Evolutionary conservation across 345 rosid genomes (phyloP), one percentile per base, ranked within the genome.

Genomic region (Pugionium dolabratum): DNA sequence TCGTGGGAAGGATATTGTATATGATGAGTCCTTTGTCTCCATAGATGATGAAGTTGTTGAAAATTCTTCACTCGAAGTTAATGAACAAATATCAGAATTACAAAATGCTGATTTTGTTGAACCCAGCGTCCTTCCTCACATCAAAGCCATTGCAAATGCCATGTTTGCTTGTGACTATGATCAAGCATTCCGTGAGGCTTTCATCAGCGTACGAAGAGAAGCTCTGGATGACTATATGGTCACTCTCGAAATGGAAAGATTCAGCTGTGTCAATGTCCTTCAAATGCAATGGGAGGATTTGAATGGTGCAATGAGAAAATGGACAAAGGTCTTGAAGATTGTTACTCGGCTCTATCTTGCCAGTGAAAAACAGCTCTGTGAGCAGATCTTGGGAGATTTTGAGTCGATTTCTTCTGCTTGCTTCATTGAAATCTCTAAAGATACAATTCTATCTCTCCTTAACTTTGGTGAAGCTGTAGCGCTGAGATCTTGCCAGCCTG

Each of bases 391-490:
- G 44, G 82, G 77, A 40, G 80, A 74, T 57, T 82, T 78, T 9
- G 87, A 80, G 64, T 74, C 78, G 5, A 42, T 62, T 41, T 57
- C 70, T 51, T 48, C 82, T 0, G 34, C 37, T 54, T 79, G 89
- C 74, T 89, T 92, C 58, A 43, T 76, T 10, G 85, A 86, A 61
- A 87, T 82, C 63, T 66, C 91, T 0, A 81, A 75, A 71, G 76
- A 74, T 39, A 67, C 83, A 4, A 30, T 83, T 32, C 58, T 85
- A 5, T 60, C 66, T 77, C 85, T 92, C 60, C 71, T 92, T 81
- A 81, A 76, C 75, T 92, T 87, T 6, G 93, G 96, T 25, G 91
- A 89, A 77, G 91, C 93, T 6, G 52, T 87, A 37, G 72, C 83
- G 10, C 70, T 87, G 79, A 80, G 83, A 39, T 76, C 86, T 11